Evolutionary conservation across 106 monocot species (phyloP), one percentile per base, ranked within the genome.

Genomic region (Platanthera zijinensis): DNA sequence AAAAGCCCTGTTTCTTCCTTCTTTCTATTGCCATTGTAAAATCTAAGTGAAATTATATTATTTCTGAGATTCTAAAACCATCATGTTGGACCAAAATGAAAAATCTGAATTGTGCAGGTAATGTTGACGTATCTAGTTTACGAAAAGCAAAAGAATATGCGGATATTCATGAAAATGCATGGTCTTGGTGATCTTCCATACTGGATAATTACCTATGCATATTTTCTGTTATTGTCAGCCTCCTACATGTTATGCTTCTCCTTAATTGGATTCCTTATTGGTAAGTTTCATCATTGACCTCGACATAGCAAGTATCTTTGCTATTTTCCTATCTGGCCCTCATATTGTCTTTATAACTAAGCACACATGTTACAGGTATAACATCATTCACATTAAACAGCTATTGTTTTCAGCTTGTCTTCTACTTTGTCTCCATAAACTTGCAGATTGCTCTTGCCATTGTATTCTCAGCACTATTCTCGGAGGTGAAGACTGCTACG

Each of bases 151-250:
- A 80, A 88, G n/a, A 89, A 86, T 4, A 63, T 88, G 69, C 78
- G 77, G 70, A 86, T 88, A 11, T 84, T 92, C 84, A 92, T 92
- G 91, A 92, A 92, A 79, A 92, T 92, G 91, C 88, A 92, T 79
- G 91, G 88, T 8, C 91, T 92, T 50, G 84, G 81, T 64, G 88
- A 92, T 84, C 72, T 82, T 13, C 80, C 91, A 30, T 92, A 92
- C 69, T 83, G 86, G 88, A 52, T 84, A 7, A 86, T 92, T 47
- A 81, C 86, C 69, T 92, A 92, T 77, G 75, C 46, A 18, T 92
- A 92, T 77, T 92, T 92, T 73, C 71, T 92, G 17, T 0, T 72
- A 0, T 28, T 92, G 71, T 92, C 91, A 17, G 9, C 50, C 8
- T 50, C 83, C n/a, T 88, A 92, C 59, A 46, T 88, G 48, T 7